These are phyloP conservation scores for Geranium incanum DNA, from an alignment of 441 rosid genomes.

Conservation along the genomic window DNA sequence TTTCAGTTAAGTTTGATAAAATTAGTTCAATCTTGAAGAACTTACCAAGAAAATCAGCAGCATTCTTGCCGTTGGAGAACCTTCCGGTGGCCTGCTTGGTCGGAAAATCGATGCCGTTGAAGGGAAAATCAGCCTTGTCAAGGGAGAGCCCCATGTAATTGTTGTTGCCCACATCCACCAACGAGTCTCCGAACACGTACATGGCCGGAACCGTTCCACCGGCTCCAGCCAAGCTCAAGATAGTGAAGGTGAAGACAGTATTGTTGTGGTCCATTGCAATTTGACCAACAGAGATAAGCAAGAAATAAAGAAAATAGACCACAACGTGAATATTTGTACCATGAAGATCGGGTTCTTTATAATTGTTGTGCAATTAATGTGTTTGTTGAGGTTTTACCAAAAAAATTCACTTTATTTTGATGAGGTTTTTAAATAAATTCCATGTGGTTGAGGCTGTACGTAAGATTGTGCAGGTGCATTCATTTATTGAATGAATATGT, in stretches of 20 bases:
- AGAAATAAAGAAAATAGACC: too few species aligned
- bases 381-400: too few species aligned
- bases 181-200: constrained; percentile 51
- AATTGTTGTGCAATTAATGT: too few species aligned
- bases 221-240: not conserved
- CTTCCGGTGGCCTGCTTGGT: constrained; percentile 41
- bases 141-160: constrained; percentile 30
- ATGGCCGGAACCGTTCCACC: constrained; percentile 32
- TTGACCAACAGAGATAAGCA: too few species aligned
- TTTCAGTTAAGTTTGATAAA: not conserved
- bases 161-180: constrained; percentile 51
- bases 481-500: too few species aligned
- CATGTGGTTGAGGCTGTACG: too few species aligned
- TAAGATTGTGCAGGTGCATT: too few species aligned
- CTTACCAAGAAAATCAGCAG: constrained; percentile 61
- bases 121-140: constrained; percentile 37
- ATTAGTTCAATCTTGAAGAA: not conserved
- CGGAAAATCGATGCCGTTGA: constrained; percentile 49
- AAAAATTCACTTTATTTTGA: too few species aligned
- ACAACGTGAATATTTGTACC: too few species aligned
- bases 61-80: constrained; percentile 59
- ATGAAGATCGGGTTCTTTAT: too few species aligned
- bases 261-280: too few species aligned
- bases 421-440: too few species aligned
- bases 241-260: not conserved